A percentile compares a stretch with the other conserved stretches of the same genome.
Conservation (phyloP, 1,139 yeast genomes). For the Lizanozyma gosingica region DNA sequence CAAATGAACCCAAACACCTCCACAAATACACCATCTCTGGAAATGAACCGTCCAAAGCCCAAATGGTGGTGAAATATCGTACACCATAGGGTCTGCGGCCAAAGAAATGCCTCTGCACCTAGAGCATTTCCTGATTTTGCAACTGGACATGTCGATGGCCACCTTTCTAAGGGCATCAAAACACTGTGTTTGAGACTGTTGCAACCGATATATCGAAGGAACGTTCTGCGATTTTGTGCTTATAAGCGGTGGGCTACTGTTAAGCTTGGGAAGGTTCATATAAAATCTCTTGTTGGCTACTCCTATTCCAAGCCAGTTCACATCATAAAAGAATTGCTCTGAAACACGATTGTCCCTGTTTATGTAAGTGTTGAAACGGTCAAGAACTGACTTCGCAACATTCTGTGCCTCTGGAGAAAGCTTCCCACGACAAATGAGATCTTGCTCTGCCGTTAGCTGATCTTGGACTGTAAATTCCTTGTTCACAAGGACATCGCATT, state of each 20-base stretch:
- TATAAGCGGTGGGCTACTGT: neutral
- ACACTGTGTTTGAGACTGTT: constrained; percentile 15
- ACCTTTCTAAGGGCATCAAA: constrained; percentile 34
- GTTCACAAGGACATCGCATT: constrained; percentile 29
- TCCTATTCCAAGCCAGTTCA: constrained; percentile 57
- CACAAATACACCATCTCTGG: constrained; percentile 40
- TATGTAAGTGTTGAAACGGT: constrained; percentile 18
- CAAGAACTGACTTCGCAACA: constrained; percentile 23
- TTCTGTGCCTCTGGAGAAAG: constrained; percentile 38
- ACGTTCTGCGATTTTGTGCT: neutral
- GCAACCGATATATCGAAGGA: constrained; percentile 9
- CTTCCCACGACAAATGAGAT: constrained; percentile 54
- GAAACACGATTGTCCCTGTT: constrained; percentile 34
- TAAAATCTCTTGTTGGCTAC: constrained; percentile 10
- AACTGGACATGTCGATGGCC: constrained; percentile 12
- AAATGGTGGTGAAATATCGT: constrained; percentile 22
- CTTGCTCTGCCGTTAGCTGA: constrained; percentile 47
- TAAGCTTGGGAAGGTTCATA: neutral
- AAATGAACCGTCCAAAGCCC: constrained; percentile 45
- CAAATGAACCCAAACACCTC: constrained; percentile 37
- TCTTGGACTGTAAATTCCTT: constrained; percentile 18
- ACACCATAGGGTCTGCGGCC: constrained; percentile 32
- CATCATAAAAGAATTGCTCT: constrained; percentile 57
- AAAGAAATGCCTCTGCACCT: constrained; percentile 35
- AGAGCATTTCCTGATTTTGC: constrained; percentile 28